Base-by-base conservation (phyloP, 2,329 filamentous ascomycete genomes). In the Pestalotiopsis fici region DNA sequence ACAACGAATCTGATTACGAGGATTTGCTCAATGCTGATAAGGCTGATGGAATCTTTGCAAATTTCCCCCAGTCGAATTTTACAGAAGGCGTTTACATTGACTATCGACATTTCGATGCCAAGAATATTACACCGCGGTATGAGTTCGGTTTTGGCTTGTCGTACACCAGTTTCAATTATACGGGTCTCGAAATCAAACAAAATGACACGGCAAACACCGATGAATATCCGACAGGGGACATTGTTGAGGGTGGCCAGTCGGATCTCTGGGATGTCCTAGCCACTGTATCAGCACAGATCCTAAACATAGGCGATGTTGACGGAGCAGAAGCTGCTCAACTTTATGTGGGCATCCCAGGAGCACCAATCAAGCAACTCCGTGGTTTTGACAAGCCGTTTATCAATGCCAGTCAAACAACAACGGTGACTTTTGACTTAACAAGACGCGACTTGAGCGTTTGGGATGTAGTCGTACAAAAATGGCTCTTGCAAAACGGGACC, bases 381-480 rank as follows among this genome's bases (percentile, higher is more conserved):
- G 90, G 90, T 6, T 92, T 92, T 68, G 87, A 87, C 64, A 92
- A 92, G 80, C 80, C 84, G 0, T 80, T 79, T 18, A 69, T 92
- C 57, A 78, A 81, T 15, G 79, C 82, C 0, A 83, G 83, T 0
- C 75, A 83, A 66, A 82, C 77, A 21, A 77, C 78, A 18, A 82
- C 78, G 0, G 78, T 90, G 0, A 77, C 72, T 0, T 87, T 92
- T 66, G 74, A 80, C 28, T 74, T 93, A 50, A 91, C 84, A 21
- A 82, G 90, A 54, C 85, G 89, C 68, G 90, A 93, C 73, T 73
- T 93, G 61, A 92, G 89, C 76, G 82, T 88, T 28, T 93, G 90
- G 91, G 88, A 92, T 74, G 83, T 86, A 4, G 78, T 75, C 1
- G 82, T 81, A 37, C 89, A 92, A 78, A 86, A 86, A 72, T 93